Evolutionary conservation across 768 basidiomycete genomes (phyloP).

Genomic region (Agrocybe pediades): DNA sequence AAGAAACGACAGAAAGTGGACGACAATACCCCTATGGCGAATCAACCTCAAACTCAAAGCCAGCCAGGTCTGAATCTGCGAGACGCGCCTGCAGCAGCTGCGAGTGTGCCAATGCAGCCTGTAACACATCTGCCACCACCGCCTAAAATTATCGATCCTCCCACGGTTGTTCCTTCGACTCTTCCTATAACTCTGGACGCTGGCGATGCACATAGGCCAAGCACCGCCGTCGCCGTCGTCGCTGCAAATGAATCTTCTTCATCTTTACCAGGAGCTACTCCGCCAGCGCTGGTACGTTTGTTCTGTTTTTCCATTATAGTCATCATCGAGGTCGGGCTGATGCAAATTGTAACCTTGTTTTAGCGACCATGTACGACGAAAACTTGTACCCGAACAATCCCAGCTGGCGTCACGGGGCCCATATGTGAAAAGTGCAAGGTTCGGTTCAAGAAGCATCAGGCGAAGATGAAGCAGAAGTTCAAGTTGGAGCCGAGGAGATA

Average conservation of each 20-base stretch:
- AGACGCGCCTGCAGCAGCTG: no score
- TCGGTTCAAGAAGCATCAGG: constrained; percentile 46
- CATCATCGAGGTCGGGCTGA: not conserved
- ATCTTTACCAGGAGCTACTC: not conserved
- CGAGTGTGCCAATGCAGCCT: no score
- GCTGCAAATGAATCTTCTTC: not conserved
- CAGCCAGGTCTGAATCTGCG: not conserved
- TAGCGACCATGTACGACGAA: constrained; percentile 34
- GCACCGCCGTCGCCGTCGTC: not conserved
- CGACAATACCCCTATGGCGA: not conserved
- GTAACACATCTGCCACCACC: no score
- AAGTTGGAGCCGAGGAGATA: constrained; percentile 52
- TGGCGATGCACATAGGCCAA: constrained; percentile 4
- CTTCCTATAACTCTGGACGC: constrained; percentile 20
- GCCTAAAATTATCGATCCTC: no score
- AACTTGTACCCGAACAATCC: constrained; percentile 38
- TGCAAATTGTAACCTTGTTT: not conserved
- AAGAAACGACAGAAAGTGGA: not conserved
- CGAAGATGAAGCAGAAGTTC: constrained; percentile 43
- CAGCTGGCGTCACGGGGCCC: constrained; percentile 22
- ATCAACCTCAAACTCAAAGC: not conserved
- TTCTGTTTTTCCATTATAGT: not conserved
- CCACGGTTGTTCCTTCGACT: no score
- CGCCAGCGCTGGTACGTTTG: not conserved
- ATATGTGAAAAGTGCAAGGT: constrained; percentile 47